Percentiles rank a stretch among this genome's conserved stretches.
phyloP scores from a whole-genome alignment of 176 grass and related monocot genomes.

The Elaeis guineensis region DNA sequence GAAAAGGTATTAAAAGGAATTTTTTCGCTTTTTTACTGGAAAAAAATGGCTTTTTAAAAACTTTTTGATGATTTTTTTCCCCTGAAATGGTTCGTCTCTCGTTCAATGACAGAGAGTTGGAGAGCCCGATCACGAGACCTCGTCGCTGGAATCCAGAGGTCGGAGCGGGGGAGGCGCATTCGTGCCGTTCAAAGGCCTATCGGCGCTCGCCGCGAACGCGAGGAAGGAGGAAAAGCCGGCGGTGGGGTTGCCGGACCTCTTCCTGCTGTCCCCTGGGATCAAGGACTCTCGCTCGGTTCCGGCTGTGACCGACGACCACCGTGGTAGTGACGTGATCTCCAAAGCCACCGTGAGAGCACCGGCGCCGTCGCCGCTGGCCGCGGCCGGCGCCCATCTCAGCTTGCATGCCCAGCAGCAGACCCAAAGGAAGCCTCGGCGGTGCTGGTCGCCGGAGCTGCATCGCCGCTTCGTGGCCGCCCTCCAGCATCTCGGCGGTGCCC shows the following conservation, averaged over 20 bases:
- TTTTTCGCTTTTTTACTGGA: neutral
- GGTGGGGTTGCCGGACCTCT: constrained; percentile 9
- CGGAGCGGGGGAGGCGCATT: constrained; percentile 5
- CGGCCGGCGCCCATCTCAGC: constrained; percentile 13
- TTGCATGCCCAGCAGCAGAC: constrained; percentile 36
- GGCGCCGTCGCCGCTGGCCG: neutral
- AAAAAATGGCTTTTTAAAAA: neutral
- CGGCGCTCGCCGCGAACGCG: constrained; percentile 12
- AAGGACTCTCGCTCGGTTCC: constrained; percentile 11
- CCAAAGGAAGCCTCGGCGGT: constrained; percentile 72
- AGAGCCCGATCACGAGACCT: constrained; percentile 2
- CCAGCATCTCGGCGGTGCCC: constrained; percentile 66
- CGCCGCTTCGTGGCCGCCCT: constrained; percentile 62
- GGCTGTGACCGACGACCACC: constrained; percentile 7
- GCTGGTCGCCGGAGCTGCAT: constrained; percentile 95
- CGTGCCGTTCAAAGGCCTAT: constrained; percentile 26
- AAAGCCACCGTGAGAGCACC: constrained; percentile 10
- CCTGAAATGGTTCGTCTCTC: neutral
- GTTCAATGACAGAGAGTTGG: constrained; percentile 20
- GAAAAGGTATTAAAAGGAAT: neutral
- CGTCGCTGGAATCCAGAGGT: constrained; percentile 22
- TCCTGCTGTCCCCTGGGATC: constrained; percentile 6
- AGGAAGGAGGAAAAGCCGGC: constrained; percentile 23
- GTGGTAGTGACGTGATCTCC: neutral
- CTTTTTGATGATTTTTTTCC: neutral